A percentile compares a stretch with the other conserved stretches of the same genome.
Conservation (phyloP, 2,329 filamentous ascomycete species). For the Pseudogymnoascus sp. region DNA sequence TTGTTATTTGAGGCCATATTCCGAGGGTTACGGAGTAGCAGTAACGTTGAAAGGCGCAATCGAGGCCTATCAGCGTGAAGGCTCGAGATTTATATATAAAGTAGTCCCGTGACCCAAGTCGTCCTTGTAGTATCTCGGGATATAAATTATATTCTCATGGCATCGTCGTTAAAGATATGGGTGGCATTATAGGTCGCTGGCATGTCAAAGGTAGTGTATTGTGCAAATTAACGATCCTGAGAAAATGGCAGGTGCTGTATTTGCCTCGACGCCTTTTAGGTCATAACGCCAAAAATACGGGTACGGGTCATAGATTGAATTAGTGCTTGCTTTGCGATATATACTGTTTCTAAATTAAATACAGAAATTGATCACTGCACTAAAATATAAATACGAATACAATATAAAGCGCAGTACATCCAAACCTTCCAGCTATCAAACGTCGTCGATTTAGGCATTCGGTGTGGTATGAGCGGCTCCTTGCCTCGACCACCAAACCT, state of each 20-base stretch:
- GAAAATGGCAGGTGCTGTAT: background rate
- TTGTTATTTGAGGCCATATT: conserved; percentile 1
- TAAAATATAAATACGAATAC: background rate
- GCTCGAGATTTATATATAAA: conserved; percentile 35
- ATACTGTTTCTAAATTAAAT: background rate
- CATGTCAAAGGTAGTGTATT: background rate
- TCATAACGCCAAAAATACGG: background rate
- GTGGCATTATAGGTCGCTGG: background rate
- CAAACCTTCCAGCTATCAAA: background rate
- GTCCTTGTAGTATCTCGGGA: background rate
- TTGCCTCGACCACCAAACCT: background rate
- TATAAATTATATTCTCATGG: background rate
- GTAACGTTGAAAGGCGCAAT: background rate
- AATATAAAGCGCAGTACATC: background rate
- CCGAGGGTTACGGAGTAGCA: background rate
- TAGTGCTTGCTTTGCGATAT: background rate
- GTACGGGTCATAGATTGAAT: background rate
- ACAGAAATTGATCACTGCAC: background rate
- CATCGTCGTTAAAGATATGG: background rate
- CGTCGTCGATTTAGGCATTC: conserved; percentile 2
- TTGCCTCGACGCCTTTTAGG: background rate
- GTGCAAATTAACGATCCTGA: background rate
- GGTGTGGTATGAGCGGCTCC: background rate
- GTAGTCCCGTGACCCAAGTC: conserved; percentile 32
- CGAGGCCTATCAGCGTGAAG: background rate